Base-by-base conservation (phyloP, 2,329 filamentous ascomycete species). In the Plectosphaerella sp. region DNA sequence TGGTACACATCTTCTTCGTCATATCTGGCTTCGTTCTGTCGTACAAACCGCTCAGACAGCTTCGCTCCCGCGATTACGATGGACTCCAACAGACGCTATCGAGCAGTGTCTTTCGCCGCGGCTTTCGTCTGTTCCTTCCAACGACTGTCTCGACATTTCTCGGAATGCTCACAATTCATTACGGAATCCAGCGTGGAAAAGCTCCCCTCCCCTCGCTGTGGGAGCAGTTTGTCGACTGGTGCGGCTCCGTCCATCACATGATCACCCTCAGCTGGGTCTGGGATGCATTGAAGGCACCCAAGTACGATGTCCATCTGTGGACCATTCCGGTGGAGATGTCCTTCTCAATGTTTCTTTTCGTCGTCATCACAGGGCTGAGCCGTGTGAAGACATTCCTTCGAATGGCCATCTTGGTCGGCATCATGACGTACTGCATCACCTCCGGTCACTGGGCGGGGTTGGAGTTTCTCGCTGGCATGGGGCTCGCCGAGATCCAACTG, bases 1-100 rank as follows among this genome's bases (percentile, higher is more conserved):
- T 76, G 72, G 76, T 79, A 3, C 71, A 76, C 58, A 69, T 79
- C 46, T 78, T 79, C 62, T 78, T 78, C 61, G 70, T 78, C 57
- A 74, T 79, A 36, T 78, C 75, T 1, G 76, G 76, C 37, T 77
- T 74, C 54, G 75, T 71, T 3, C 66, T 79, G 20, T 70, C 73
- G 8, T 68, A 70, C 57, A 73, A 74, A 55, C 71, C 75, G 2
- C 60, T 78, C 24, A 66, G 68, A 49, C 64, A 68, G 33, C 67
- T 75, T 8, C 72, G 71, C 51, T 59, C 65, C 10, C 65, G 70
- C 39, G 64, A 73, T 52, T 63, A 65, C 49, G 64, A 66, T 15
- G 63, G 64, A 9, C 68, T 71, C 49, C 67, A 67, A 51, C 62
- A 64, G 4, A 68, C 70, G 3, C 64, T 79, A 4, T 68, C 73